Conservation (phyloP, 805 yeast genomes). For the Teunomyces aglyptinius region DNA sequence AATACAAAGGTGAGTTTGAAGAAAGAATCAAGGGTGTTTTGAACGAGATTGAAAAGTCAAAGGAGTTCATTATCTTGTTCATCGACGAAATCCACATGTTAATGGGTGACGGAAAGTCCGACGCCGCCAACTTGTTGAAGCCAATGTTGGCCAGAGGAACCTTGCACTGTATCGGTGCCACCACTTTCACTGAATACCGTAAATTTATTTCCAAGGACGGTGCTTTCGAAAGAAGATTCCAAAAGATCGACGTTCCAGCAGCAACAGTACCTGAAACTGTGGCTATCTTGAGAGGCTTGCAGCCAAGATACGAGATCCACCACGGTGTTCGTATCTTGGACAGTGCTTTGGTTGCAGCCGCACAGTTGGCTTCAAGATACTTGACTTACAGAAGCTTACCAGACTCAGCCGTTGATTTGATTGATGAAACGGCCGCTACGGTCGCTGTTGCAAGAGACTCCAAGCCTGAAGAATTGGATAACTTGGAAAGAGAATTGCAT, state of each 20-base stretch:
- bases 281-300: slow-evolving; percentile 94
- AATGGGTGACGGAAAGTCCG: slow-evolving; percentile 98
- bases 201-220: slow-evolving; percentile 93
- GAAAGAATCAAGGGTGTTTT: slow-evolving; percentile 96
- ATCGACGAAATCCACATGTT: slow-evolving; percentile 98
- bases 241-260: slow-evolving; percentile 93
- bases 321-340: slow-evolving; percentile 97
- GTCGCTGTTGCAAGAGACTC: slow-evolving; percentile 99
- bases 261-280: slow-evolving; percentile 91
- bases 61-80: slow-evolving; percentile 82
- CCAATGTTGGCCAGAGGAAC: slow-evolving; percentile 97
- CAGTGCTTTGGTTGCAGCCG: slow-evolving; percentile 90
- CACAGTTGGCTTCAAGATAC: slow-evolving; percentile 91
- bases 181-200: slow-evolving; percentile 92
- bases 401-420: slow-evolving; percentile 93
- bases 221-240: slow-evolving; percentile 98
- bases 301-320: slow-evolving; percentile 92
- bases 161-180: slow-evolving; percentile 97
- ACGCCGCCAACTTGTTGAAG: slow-evolving; percentile 93
- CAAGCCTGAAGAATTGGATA: slow-evolving; percentile 94
- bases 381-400: slow-evolving; percentile 94
- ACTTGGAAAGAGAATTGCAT: slow-evolving; percentile 87
- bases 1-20: slow-evolving; percentile 97
- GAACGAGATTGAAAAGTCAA: slow-evolving; percentile 87
- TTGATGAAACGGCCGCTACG: slow-evolving; percentile 93